A percentile compares a stretch with the other conserved stretches of the same genome.
These are phyloP conservation scores for Tolypocladium pustulatum DNA, from an alignment of 2,329 filamentous ascomycete genomes.

Conservation along the genomic window DNA sequence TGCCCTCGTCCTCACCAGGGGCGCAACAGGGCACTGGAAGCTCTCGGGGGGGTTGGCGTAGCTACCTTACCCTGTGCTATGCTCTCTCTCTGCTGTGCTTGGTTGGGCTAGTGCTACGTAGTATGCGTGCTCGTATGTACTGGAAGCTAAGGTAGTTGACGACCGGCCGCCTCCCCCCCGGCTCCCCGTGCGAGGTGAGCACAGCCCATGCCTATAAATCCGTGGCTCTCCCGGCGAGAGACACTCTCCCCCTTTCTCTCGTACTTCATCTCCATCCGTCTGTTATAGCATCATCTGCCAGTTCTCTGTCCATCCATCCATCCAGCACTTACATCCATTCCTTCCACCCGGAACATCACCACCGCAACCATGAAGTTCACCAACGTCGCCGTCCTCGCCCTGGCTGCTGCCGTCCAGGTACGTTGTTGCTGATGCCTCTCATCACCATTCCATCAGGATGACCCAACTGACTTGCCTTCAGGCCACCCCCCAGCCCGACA, in stretches of 20 bases:
- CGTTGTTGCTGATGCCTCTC: background rate
- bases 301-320: background rate
- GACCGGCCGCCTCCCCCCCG: background rate
- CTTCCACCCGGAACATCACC: background rate
- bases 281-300: background rate
- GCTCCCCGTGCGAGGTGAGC: background rate
- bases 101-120: too few relatives aligned
- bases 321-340: background rate
- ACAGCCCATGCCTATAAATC: background rate
- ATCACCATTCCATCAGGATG: background rate
- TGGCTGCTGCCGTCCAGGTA: conserved; percentile 21
- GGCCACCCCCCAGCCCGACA: conserved; percentile 1
- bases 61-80: background rate
- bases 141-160: too few relatives aligned
- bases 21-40: too few relatives aligned
- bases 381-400: conserved; percentile 18
- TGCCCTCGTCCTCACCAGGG: too few relatives aligned
- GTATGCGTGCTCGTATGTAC: too few relatives aligned
- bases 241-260: background rate
- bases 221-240: background rate
- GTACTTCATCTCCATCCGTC: background rate
- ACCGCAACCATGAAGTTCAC: conserved; percentile 26
- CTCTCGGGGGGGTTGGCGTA: too few relatives aligned
- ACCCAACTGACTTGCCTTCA: background rate
- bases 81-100: too few relatives aligned